Conservation (phyloP, 768 basidiomycete species). For the Gelatoporia subvermispora region DNA sequence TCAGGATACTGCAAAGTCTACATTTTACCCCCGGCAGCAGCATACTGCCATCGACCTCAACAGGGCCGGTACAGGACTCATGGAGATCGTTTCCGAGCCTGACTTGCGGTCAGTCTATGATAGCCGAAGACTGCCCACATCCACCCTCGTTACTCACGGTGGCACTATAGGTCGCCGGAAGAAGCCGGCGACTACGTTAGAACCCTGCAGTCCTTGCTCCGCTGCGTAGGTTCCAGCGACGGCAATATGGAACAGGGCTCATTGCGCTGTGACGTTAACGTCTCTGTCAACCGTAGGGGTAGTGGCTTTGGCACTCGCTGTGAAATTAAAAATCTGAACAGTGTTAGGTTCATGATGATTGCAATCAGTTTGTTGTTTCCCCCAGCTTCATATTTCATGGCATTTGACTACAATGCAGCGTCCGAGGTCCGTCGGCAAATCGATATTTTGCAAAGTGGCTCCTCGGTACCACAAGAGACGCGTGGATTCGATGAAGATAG, state of each 20-base stretch:
- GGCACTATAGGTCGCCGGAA: conserved; percentile 59
- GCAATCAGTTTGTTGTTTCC: conserved; percentile 65
- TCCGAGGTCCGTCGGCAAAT: conserved; percentile 82
- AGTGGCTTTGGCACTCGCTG: conserved; percentile 74
- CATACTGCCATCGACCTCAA: conserved; percentile 79
- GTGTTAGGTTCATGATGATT: conserved; percentile 74
- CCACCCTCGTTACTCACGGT: neutral
- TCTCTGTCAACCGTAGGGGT: conserved; percentile 75
- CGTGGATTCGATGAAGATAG: conserved; percentile 83
- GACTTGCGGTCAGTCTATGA: conserved; percentile 60
- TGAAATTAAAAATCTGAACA: conserved; percentile 97
- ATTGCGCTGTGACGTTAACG: conserved; percentile 91
- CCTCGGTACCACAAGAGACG: conserved; percentile 73
- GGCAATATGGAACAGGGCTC: conserved; percentile 99
- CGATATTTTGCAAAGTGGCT: conserved; percentile 39
- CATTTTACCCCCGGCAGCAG: conserved; percentile 44
- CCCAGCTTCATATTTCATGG: neutral
- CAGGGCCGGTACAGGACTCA: conserved; percentile 80
- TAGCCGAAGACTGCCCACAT: neutral
- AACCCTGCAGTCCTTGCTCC: conserved; percentile 72
- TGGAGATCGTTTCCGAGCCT: conserved; percentile 95
- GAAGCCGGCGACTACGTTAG: conserved; percentile 87
- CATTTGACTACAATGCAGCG: conserved; percentile 35
- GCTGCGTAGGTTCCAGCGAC: conserved; percentile 83
- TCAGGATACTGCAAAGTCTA: conserved; percentile 91